Evolutionary conservation across 192 early-diverging fungal genomes (phyloP), one percentile per base, ranked within the genome.

Genomic region (Mortierella antarctica): DNA sequence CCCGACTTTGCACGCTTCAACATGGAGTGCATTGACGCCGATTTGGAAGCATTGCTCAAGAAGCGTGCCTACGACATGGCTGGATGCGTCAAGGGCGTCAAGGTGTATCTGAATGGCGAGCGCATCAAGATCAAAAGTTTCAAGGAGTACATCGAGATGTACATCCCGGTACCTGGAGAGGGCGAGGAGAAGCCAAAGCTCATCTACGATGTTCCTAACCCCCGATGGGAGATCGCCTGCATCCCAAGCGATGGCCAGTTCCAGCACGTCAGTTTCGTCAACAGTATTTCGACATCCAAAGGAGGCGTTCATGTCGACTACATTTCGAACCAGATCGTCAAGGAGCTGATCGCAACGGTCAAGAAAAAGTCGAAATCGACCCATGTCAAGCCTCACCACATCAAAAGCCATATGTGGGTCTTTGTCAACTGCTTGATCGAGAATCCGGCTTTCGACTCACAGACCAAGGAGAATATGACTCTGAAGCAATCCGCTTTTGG

Each of bases 391-490:
- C 91, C 94, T 18, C 87, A 89, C 81, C 91, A 95, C 82, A 91
- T 94, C 75, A 96, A 96, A 74, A 93, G 86, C 56, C 95, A 99
- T 71, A 88, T 99, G 82, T 95, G 91, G 87, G 66, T 99, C 13
- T 99, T 97, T 89, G 88, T 99, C 74, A 99, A 99, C 83, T 92
- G 91, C 78, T 69, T 91, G 63, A 97, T 99, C 60, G 95, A 93
- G 65, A 99, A 98, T 70, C 95, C 97, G 9, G 84, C 94, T 11
- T 99, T 99, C 82, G 95, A 98, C 83, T 97, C 96, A 42, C 98
- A 99, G 84, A 99, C 96, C 23, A 98, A 99, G 81, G 97, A 98
- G 72, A 96, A 86, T 64, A 88, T 99, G 91, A 99, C 96, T 15
- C 82, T 97, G 58, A 87, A 91, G 48, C 47, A 70, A 21, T 86